These are phyloP conservation scores for Coniochaeta ligniaria DNA, from an alignment of 2,329 filamentous ascomycete species.

Conservation along the genomic window DNA sequence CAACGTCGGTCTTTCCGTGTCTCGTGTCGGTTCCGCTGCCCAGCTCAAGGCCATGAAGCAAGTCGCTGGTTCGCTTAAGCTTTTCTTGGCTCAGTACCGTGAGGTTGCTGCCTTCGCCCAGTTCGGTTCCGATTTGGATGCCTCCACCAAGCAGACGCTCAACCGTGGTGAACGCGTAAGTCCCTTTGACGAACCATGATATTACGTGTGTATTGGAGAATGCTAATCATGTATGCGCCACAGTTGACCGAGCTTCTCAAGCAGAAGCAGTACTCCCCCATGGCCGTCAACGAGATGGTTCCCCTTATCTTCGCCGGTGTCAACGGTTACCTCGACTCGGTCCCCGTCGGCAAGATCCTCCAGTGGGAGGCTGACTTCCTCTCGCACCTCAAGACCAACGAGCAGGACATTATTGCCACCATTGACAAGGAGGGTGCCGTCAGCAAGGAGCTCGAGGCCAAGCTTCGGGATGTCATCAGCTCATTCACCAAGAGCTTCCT, in stretches of 20 bases:
- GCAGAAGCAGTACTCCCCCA: constrained; percentile 99
- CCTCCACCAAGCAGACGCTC: constrained; percentile 97
- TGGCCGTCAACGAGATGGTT: constrained; percentile 99
- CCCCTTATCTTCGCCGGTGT: constrained; percentile 99
- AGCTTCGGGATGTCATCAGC: constrained; percentile 68
- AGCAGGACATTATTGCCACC: constrained; percentile 71
- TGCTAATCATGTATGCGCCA: constrained; percentile 18
- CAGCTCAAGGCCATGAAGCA: constrained; percentile 99
- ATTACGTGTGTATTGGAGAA: not conserved
- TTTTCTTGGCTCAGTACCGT: constrained; percentile 99
- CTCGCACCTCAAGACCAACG: constrained; percentile 83
- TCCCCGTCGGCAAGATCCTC: constrained; percentile 88
- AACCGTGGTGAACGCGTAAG: constrained; percentile 94
- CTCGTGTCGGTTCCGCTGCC: constrained; percentile 98
- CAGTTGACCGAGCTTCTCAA: constrained; percentile 92
- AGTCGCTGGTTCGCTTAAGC: constrained; percentile 98
- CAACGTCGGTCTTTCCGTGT: constrained; percentile 99
- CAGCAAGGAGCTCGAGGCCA: constrained; percentile 87
- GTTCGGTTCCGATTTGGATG: constrained; percentile 99
- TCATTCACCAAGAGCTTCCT: constrained; percentile 93
- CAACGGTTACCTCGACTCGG: constrained; percentile 84
- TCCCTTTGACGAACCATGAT: constrained; percentile 14
- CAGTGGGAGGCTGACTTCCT: constrained; percentile 95
- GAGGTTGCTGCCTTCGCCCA: constrained; percentile 99
- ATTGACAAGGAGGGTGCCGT: constrained; percentile 95